A percentile compares a stretch with the other conserved stretches of the same genome.
Evolutionary conservation across 2,329 filamentous ascomycete species (phyloP).

Genomic region (Ceratocystis ficicola): DNA sequence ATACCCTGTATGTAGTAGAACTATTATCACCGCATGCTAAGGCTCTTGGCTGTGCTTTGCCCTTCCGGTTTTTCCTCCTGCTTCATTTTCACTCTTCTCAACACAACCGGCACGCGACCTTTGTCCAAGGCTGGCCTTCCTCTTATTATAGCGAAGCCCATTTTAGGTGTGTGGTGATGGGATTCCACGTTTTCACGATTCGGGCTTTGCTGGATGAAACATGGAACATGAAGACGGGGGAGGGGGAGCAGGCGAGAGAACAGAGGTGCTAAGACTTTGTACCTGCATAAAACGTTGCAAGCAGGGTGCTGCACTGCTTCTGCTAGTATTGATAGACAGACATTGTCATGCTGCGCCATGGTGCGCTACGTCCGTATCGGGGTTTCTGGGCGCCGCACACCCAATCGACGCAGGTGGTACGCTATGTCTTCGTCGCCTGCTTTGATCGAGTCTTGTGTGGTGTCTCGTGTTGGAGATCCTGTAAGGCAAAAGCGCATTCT

Average conservation of each 20-base stretch:
- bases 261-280: not conserved
- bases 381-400: not conserved
- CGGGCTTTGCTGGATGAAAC: not conserved
- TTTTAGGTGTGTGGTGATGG: not conserved
- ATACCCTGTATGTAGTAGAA: not conserved
- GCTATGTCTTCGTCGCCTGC: conserved; percentile 1
- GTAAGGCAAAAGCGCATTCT: not conserved
- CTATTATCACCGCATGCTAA: not conserved
- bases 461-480: not conserved
- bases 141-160: not conserved
- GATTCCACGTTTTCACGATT: not conserved
- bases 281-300: conserved; percentile 5
- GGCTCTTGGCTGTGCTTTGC: not conserved
- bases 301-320: not conserved
- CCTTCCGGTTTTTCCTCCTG: not conserved
- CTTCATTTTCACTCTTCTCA: not conserved
- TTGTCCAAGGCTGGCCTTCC: not conserved
- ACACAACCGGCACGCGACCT: not conserved
- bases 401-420: not conserved
- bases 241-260: not conserved
- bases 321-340: not conserved
- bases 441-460: not conserved
- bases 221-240: not conserved
- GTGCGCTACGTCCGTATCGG: not conserved
- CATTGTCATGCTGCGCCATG: not conserved